A percentile compares a stretch with the other conserved stretches of the same genome.
These are phyloP conservation scores for Thalassiosira oceanica DNA, from an alignment of 352 stramenopile genomes.

Conservation along the genomic window DNA sequence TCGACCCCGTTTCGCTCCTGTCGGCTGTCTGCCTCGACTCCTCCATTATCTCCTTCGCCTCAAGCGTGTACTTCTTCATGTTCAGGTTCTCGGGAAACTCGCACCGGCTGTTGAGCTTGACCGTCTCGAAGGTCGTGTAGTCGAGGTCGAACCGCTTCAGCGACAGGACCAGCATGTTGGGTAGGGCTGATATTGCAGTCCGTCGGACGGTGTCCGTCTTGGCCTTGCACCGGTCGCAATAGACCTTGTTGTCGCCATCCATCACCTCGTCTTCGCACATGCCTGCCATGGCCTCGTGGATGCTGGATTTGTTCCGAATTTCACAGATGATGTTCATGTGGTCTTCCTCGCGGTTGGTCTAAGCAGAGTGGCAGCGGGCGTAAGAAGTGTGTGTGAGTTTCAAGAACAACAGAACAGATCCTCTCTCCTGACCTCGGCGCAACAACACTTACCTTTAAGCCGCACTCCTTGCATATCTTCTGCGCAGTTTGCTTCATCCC, in stretches of 20 bases:
- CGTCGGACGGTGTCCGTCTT: conserved; percentile 96
- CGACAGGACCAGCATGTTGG: conserved; percentile 96
- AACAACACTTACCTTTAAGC: conserved; percentile 74
- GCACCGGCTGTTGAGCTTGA: conserved; percentile 98
- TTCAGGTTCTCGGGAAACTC: conserved; percentile 97
- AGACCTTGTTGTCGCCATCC: conserved; percentile 97
- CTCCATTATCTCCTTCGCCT: conserved; percentile 92
- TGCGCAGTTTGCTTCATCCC: conserved; percentile 80
- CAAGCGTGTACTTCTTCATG: conserved; percentile 97
- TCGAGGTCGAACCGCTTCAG: conserved; percentile 99
- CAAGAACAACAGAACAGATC: background rate
- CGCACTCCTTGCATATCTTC: conserved; percentile 84
- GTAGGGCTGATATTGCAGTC: conserved; percentile 92
- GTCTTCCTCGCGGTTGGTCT: conserved; percentile 94
- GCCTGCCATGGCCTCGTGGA: conserved; percentile 93
- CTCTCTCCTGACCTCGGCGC: conserved; percentile 6
- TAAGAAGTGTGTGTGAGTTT: background rate
- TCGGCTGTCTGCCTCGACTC: conserved; percentile 48
- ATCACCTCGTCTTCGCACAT: conserved; percentile 99
- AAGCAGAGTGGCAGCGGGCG: conserved; percentile 75
- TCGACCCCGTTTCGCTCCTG: conserved; percentile 44
- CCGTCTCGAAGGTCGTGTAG: conserved; percentile 98
- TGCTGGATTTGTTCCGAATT: conserved; percentile 96
- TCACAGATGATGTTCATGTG: conserved; percentile 97
- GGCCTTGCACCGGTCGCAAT: conserved; percentile 94